Evolutionary conservation across 2,329 filamentous ascomycete genomes (phyloP).

Genomic region (Kalmusia sp.): DNA sequence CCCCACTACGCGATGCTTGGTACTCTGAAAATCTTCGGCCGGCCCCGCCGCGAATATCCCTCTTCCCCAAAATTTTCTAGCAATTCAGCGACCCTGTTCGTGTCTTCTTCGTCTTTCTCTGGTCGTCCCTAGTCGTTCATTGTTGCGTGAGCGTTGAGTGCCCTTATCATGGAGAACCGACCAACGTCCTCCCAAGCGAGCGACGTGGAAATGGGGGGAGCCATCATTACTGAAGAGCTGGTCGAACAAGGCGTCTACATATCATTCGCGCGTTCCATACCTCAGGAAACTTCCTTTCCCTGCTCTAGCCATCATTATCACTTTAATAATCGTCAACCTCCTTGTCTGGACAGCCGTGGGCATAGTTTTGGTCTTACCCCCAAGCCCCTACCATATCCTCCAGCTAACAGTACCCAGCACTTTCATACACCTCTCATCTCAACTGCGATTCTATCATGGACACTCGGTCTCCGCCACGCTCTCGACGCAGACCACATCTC

Average conservation of each 20-base stretch:
- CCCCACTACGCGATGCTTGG: conserved; percentile 12
- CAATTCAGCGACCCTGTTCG: neutral
- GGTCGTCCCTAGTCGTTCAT: neutral
- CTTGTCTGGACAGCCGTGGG: conserved; percentile 65
- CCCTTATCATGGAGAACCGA: conserved; percentile 21
- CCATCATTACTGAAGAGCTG: conserved; percentile 26
- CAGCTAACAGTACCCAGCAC: conserved; percentile 27
- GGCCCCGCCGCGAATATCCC: neutral
- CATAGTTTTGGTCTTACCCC: conserved; percentile 59
- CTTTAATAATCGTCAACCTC: conserved; percentile 61
- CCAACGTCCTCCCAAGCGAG: conserved; percentile 17
- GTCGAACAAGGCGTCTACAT: conserved; percentile 49
- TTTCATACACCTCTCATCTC: conserved; percentile 68
- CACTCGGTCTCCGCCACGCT: conserved; percentile 90
- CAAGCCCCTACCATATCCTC: neutral
- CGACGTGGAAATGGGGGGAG: conserved; percentile 16
- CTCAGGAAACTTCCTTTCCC: conserved; percentile 63
- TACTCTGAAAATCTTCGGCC: neutral
- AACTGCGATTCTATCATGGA: conserved; percentile 84
- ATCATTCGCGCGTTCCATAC: conserved; percentile 61
- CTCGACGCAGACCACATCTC: conserved; percentile 94
- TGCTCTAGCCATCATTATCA: conserved; percentile 63
- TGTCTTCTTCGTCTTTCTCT: neutral
- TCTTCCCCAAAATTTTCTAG: neutral
- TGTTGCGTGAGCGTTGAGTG: neutral